A percentile compares a stretch with the other conserved stretches of the same genome.
Conservation (phyloP, 2,329 filamentous ascomycete species). For the Alternaria ethzedia region DNA sequence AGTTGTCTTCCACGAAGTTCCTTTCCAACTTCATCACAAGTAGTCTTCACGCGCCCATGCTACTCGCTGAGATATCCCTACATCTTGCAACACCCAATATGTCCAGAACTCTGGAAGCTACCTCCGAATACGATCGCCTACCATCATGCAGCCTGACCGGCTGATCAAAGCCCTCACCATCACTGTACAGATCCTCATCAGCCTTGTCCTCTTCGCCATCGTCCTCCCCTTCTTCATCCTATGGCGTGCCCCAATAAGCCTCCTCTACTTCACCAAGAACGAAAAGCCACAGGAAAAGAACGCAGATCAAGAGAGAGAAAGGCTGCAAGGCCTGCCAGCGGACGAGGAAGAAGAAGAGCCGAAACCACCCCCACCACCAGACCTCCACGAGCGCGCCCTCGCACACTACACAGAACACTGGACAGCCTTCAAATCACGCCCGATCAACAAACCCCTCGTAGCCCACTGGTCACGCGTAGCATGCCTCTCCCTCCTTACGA, state of each 20-base stretch:
- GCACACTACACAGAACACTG: not conserved
- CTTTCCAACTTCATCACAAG: not conserved
- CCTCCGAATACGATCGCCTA: not conserved
- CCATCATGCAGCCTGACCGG: not conserved
- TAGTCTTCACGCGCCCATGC: not conserved
- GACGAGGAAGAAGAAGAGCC: not conserved
- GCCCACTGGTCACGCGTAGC: not conserved
- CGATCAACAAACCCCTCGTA: not conserved
- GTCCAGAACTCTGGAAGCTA: not conserved
- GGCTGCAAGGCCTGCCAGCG: no score
- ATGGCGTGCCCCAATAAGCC: constrained; percentile 3
- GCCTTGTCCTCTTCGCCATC: not conserved
- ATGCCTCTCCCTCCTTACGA: not conserved
- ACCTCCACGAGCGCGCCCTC: not conserved
- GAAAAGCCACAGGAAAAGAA: not conserved
- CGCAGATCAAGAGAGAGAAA: not conserved
- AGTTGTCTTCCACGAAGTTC: not conserved
- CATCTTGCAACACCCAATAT: not conserved
- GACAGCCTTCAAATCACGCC: not conserved
- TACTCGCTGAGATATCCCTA: not conserved
- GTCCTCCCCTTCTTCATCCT: not conserved
- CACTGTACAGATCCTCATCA: not conserved
- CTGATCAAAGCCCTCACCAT: not conserved
- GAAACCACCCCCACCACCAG: not conserved
- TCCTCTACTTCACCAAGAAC: not conserved